Base-by-base conservation (phyloP, 768 basidiomycete species). In the Pleurotus eryngii region DNA sequence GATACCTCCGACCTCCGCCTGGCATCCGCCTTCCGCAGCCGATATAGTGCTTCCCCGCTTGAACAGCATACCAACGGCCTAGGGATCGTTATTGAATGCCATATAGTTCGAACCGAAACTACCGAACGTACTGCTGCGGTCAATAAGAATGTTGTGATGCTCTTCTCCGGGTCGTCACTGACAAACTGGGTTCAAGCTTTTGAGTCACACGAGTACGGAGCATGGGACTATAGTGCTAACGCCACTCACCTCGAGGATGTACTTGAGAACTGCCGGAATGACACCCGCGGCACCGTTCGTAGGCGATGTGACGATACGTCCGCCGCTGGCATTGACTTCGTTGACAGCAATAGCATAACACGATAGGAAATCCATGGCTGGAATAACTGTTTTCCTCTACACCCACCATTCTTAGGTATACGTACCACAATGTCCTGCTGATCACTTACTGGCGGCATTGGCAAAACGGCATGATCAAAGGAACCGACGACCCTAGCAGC, bases 1-100 rank as follows among this genome's bases (percentile, higher is more conserved):
- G 74, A 27, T 66, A 89, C 89, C 89, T 69, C 95, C 95, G 3
- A 98, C 95, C 75, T 96, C 94, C 17, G 94, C 94, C 74, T 94
- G 92, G 69, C 94, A 96, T 9, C 87, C 94, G 17, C 95, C 95
- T 72, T 98, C 96, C 0, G 96, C 95, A 12, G 95, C 95, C 47
- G 90, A 92, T 50, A 98, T 97, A 1, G 95, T 96, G 60, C 92
- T 93, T n/a, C 95, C 94, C 58, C 95, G 84, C 69, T 98, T 98
- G 77, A 94, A 96, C 30, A 97, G 75, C 95, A 97, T 97, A 14
- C 95, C 94, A 54, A 96, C 74, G 7, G 95, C 89, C 89, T 91
- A 49, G 61, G 50, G 15, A 58, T 54, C 60, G 40, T 43, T 35
- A 40, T 39, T 59, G 5, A 39, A 59, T 39, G 30, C 26, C 24